Base-by-base conservation (phyloP, 2,329 filamentous ascomycete genomes). In the Chrysoporthe puriensis region DNA sequence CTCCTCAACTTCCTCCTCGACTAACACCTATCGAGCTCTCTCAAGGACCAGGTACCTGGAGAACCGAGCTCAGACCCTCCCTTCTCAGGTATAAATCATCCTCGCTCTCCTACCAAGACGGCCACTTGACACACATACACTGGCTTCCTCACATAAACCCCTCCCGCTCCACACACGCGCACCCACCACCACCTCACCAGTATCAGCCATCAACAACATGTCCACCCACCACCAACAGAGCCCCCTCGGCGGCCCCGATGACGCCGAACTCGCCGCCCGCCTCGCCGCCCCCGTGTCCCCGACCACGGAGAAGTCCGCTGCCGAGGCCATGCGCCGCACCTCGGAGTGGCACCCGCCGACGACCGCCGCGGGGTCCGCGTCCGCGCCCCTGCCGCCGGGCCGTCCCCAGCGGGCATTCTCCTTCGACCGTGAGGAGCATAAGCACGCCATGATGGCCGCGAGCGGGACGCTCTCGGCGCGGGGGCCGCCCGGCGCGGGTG, bases 371-470 rank as follows among this genome's bases (percentile, higher is more conserved):
- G 14, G 5, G 21, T 46, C 43, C 43, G 26, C 43, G 7, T 21
- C 40, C 26, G 26, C 26, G 26, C 26, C 26, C 26, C 26, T 26
- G 26, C 26, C 26, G 26, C 26, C 26, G 26, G 26, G 26, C n/a
- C 16, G 81, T 64, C 76, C 80, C 11, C 81, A 84, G 59, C 82
- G 83, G 74, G 85, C 84, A 75, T 88, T 82, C 79, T 86, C 84
- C 76, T 88, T 82, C 79, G 82, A 78, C 73, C 78, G 79, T 46
- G 83, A 88, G 76, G 85, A 86, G 73, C 80, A 81, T 75, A 86
- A 86, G 75, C 85, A 81, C 70, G 72, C 84, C 76, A 84, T 86
- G 72, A 83, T 85, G 83, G 50, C 68, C 32, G 63, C 63, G 36
- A 63, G 62, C 21, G 68, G 68, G 4, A 56, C 54, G 40, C 59